Evolutionary conservation across 768 basidiomycete species (phyloP).

Genomic region (Pleurotus eryngii): DNA sequence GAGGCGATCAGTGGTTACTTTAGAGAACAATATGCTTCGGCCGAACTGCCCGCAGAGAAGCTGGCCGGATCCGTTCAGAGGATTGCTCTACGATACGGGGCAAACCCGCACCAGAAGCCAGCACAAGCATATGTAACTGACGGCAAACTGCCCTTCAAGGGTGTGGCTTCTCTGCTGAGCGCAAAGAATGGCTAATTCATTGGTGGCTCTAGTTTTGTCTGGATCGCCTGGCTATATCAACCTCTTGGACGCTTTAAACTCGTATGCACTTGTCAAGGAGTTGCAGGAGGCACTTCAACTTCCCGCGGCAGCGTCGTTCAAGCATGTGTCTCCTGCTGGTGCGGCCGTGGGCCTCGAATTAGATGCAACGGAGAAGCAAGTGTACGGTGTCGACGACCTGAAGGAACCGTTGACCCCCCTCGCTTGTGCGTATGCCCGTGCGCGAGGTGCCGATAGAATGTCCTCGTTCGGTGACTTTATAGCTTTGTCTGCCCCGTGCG

Average conservation of each 20-base stretch:
- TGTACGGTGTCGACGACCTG: slow-evolving; percentile 95
- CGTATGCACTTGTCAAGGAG: slow-evolving; percentile 93
- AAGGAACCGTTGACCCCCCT: slow-evolving; percentile 87
- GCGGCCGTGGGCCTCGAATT: slow-evolving; percentile 89
- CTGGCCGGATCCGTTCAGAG: slow-evolving; percentile 75
- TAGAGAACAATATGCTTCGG: slow-evolving; percentile 89
- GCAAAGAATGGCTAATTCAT: neutral
- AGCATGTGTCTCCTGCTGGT: slow-evolving; percentile 98
- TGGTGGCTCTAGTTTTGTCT: slow-evolving; percentile 60
- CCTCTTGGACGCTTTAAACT: slow-evolving; percentile 94
- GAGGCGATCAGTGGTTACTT: slow-evolving; percentile 96
- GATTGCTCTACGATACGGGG: slow-evolving; percentile 87
- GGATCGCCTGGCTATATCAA: slow-evolving; percentile 99
- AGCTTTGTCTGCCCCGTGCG: slow-evolving; percentile 89
- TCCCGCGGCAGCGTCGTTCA: slow-evolving; percentile 98
- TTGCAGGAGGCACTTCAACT: slow-evolving; percentile 82
- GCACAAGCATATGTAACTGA: slow-evolving; percentile 92
- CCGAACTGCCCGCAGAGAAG: slow-evolving; percentile 61
- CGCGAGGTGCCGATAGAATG: slow-evolving; percentile 97
- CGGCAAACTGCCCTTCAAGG: slow-evolving; percentile 92
- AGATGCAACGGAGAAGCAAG: slow-evolving; percentile 81
- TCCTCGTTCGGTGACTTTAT: slow-evolving; percentile 99
- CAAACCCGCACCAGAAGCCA: slow-evolving; percentile 98
- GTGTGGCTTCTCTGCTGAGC: slow-evolving; percentile 31
- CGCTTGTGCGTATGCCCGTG: slow-evolving; percentile 92